Conservation (phyloP, 2,329 filamentous ascomycete genomes). For the Lithohypha guttulata region DNA sequence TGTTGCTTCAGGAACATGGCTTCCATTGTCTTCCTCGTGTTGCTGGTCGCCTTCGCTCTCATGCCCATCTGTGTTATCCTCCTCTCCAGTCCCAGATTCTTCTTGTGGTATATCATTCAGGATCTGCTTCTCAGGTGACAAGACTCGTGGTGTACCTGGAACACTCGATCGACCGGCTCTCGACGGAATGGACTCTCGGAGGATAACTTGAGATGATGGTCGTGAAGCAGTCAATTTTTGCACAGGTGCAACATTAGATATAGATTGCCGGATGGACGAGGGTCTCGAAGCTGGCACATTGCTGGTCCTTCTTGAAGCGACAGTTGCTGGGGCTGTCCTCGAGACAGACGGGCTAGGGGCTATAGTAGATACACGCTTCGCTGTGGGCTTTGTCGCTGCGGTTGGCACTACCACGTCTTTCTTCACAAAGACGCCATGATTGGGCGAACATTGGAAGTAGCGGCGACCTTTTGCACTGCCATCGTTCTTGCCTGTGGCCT, state of each 20-base stretch:
- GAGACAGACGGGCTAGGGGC: not conserved
- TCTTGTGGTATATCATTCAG: constrained; percentile 7
- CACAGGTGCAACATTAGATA: not conserved
- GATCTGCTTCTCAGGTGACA: not conserved
- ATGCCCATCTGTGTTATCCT: constrained; percentile 1
- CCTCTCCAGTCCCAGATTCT: constrained; percentile 1
- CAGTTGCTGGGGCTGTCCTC: constrained; percentile 26
- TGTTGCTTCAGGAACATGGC: not conserved
- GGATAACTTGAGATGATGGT: not conserved
- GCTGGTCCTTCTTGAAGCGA: not conserved
- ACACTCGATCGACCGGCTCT: not conserved
- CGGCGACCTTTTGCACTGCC: constrained; percentile 76
- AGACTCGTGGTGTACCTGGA: not conserved
- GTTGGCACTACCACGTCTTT: constrained; percentile 47
- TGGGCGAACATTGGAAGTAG: constrained; percentile 68
- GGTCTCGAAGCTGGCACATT: not conserved
- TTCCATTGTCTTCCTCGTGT: not conserved
- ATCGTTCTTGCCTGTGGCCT: constrained; percentile 81
- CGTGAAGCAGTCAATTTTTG: not conserved
- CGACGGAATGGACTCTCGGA: not conserved
- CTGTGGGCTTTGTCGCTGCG: constrained; percentile 1
- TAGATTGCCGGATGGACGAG: not conserved
- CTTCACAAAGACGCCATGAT: constrained; percentile 77
- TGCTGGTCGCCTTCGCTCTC: not conserved
- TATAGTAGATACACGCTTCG: constrained; percentile 4